Evolutionary conservation across 2,329 filamentous ascomycete genomes (phyloP).

Genomic region (Fusarium coffeatum): DNA sequence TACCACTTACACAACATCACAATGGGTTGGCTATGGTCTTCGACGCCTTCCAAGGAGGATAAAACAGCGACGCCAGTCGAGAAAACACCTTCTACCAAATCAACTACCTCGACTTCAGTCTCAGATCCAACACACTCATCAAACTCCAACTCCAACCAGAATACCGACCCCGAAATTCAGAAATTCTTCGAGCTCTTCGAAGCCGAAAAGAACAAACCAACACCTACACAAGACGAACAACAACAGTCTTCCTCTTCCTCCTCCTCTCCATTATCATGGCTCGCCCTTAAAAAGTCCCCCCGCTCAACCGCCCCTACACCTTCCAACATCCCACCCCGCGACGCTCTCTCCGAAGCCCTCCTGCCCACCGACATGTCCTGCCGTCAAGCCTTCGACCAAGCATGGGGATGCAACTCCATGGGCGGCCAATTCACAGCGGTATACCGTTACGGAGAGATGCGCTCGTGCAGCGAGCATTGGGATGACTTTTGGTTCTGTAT

Average conservation of each 20-base stretch:
- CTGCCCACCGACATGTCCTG: conserved; percentile 89
- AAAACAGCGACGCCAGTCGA: conserved; percentile 44
- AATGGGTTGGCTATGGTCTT: conserved; percentile 74
- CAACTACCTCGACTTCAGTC: conserved; percentile 21
- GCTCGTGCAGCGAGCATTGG: conserved; percentile 86
- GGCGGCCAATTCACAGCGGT: conserved; percentile 92
- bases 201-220: conserved; percentile 46
- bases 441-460: conserved; percentile 85
- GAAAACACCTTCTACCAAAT: conserved; percentile 39
- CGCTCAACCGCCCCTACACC: conserved; percentile 41
- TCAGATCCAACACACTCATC: conserved; percentile 13
- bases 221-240: conserved; percentile 35
- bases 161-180: conserved; percentile 63
- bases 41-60: conserved; percentile 42
- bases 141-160: conserved; percentile 36
- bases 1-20: conserved; percentile 30
- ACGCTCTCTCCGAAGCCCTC: conserved; percentile 72
- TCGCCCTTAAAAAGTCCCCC: conserved; percentile 50
- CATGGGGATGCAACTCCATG: conserved; percentile 92
- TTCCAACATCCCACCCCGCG: conserved; percentile 46
- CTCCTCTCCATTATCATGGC: conserved; percentile 51
- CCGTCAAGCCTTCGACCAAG: conserved; percentile 88
- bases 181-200: conserved; percentile 64
- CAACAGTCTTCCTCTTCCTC: conserved; percentile 32
- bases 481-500: conserved; percentile 98